Evolutionary conservation across 2,329 filamentous ascomycete genomes (phyloP), one percentile per base, ranked within the genome.

Genomic region (Colletotrichum tropicicola): DNA sequence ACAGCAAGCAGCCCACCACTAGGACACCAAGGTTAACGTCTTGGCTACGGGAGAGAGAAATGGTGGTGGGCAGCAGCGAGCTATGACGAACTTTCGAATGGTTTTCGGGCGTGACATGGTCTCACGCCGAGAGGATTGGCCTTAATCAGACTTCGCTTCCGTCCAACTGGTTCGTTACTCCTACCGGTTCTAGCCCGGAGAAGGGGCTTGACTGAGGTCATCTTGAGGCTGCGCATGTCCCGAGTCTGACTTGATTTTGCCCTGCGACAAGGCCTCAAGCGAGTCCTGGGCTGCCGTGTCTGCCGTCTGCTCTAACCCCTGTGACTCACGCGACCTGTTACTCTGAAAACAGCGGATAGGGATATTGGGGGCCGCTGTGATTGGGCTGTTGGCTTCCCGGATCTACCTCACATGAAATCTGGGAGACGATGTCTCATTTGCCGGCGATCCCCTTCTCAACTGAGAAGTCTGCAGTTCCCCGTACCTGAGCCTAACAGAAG

Each of bases 131-230:
- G 28, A 27, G 5, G 13, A 35, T 6, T 23, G 25, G 35, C 62
- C 43, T 56, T 55, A 62, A 51, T 55, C 51, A 25, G 51, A 62
- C 62, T 27, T 65, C 54, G n/a, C 17, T n/a, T 27, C 23, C 45
- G n/a, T 39, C 15, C 37, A 56, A 23, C 25, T 51, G 12, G 7
- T 13, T 21, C n/a, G 48, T 7, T 44, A 30, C 8, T 3, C 23
- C 30, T 3, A 32, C 27, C 39, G 2, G n/a, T 23, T 12, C 7
- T 2, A 10, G 12, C 17, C 35, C 9, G n/a, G n/a, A 21, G 12
- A 7, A 21, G 15, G 10, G 45, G 17, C 25, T 51, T 23, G 37
- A 32, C 28, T 56, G 57, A 62, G 51, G 44, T 56, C 61, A 65
- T 65, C 10, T 35, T 35, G 13, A n/a, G 49, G 21, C 27, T 28